Evolutionary conservation across 108 stramenopile species (phyloP).

Genomic region (Schizochytrium sp.): DNA sequence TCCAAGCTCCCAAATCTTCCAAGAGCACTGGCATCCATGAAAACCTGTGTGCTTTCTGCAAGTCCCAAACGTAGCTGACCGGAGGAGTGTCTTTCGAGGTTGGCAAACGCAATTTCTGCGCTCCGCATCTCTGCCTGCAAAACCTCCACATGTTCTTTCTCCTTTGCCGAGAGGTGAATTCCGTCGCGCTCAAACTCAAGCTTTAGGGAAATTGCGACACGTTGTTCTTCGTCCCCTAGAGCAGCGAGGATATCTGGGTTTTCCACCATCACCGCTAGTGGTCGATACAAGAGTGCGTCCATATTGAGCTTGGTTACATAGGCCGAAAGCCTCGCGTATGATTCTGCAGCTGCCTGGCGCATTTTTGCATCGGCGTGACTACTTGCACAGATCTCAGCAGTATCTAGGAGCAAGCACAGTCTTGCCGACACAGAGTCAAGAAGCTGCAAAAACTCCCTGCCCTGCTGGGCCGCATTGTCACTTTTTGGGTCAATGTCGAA

Average conservation of each 20-base stretch:
- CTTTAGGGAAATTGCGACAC: slow-evolving; percentile 65
- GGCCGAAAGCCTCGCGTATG: slow-evolving; percentile 82
- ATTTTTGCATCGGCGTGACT: slow-evolving; percentile 83
- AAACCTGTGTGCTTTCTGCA: slow-evolving; percentile 63
- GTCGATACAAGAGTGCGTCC: slow-evolving; percentile 80
- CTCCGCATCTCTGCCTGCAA: slow-evolving; percentile 79
- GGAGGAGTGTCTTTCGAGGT: slow-evolving; percentile 59
- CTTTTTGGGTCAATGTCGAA: neutral
- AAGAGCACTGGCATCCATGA: neutral
- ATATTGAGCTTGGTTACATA: slow-evolving; percentile 89
- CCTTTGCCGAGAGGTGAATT: slow-evolving; percentile 83
- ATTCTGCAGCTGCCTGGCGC: slow-evolving; percentile 81
- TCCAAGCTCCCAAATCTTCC: neutral
- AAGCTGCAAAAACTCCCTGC: slow-evolving; percentile 20
- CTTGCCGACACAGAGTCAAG: slow-evolving; percentile 87
- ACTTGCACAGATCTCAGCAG: slow-evolving; percentile 90
- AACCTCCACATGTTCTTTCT: slow-evolving; percentile 81
- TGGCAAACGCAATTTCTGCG: slow-evolving; percentile 81
- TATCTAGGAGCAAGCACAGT: slow-evolving; percentile 94
- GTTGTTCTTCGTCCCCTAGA: slow-evolving; percentile 65
- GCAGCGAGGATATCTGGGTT: neutral
- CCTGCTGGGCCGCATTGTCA: neutral
- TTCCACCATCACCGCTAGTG: slow-evolving; percentile 62
- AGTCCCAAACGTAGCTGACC: slow-evolving; percentile 72
- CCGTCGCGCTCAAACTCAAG: slow-evolving; percentile 93